A percentile compares a stretch with the other conserved stretches of the same genome.
phyloP scores from a whole-genome alignment of 352 stramenopile species.

The Globisporangium cederbergense region DNA sequence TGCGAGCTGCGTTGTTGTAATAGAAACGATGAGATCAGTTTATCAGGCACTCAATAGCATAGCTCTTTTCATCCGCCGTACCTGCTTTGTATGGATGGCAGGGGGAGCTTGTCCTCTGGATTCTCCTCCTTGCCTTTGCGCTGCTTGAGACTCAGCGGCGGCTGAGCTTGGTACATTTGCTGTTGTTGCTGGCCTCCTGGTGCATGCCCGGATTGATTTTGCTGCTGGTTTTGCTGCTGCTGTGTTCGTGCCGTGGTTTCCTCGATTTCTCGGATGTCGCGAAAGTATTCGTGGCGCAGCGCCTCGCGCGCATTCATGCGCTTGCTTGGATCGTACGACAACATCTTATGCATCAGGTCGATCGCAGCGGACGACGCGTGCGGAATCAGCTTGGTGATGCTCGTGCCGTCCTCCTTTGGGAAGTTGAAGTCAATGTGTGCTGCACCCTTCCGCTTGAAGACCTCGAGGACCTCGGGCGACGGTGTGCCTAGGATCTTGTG shows the following conservation, averaged over 20 bases:
- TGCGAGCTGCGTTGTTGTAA: neutral
- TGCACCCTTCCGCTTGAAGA: conserved; percentile 90
- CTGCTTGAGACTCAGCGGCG: conserved; percentile 33
- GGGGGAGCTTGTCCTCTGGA: conserved; percentile 39
- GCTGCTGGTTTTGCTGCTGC: conserved; percentile 25
- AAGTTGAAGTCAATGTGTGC: conserved; percentile 94
- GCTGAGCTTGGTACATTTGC: conserved; percentile 27
- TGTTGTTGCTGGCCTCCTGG: neutral
- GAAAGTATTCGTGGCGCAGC: conserved; percentile 90
- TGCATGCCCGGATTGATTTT: neutral
- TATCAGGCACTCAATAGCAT: neutral
- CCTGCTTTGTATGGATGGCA: conserved; percentile 54
- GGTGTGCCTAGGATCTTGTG: conserved; percentile 94
- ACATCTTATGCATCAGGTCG: conserved; percentile 87
- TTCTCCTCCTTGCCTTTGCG: conserved; percentile 52
- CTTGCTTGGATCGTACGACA: conserved; percentile 88
- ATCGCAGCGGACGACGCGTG: conserved; percentile 83
- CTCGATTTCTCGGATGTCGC: conserved; percentile 82
- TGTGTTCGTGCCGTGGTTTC: conserved; percentile 38
- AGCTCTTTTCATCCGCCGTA: conserved; percentile 15
- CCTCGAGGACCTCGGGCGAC: conserved; percentile 72
- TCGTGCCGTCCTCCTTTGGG: conserved; percentile 80
- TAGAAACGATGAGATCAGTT: conserved; percentile 5
- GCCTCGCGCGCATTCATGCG: conserved; percentile 87
- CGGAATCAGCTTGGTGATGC: conserved; percentile 84